Evolutionary conservation across 768 basidiomycete species (phyloP), one percentile per base, ranked within the genome.

Genomic region (Coprinopsis sp.): DNA sequence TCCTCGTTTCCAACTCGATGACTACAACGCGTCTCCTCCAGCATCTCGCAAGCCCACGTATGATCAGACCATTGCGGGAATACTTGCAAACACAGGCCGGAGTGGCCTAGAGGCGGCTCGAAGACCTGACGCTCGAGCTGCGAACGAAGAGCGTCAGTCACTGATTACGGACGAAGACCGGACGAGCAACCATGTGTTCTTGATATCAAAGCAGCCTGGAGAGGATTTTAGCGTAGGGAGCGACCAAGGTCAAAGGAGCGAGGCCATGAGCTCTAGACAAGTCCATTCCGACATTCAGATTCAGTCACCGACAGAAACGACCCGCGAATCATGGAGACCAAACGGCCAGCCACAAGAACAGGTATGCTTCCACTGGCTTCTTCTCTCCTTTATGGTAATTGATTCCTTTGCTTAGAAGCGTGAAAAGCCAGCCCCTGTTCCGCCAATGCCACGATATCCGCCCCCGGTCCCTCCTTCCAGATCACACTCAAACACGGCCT

Each of bases 1-100:
- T 10, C 33, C 40, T 30, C 41, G 48, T 13, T 49, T 49, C 21
- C 33, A 33, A 23, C 25, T 49, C 33, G 40, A 49, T 34, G 48
- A 49, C 34, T 41, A 33, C 21, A 42, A 49, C 21, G 3, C 21
- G 7, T 34, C 12, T 42, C 39, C 7, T 14, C n/a, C 33, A 14
- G 36, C 11, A 6, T 22, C n/a, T 3, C 21, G 7, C 21, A 28
- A 23, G 14, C 11, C 28, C 18, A 16, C 10, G 21, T n/a, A 7
- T 11, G 16, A 14, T 13, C 12, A n/a, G n/a, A 14, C n/a, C 1
- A 6, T 21, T 10, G 39, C 21, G 28, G 39, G 31, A 21, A 24
- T 14, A 21, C 4, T 37, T 23, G 39, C 22, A 14, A 33, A 28
- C 33, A 33, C 36, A 5, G 2, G n/a, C 27, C 22, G 18, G 18